These are phyloP conservation scores for Lichtheimia ramosa DNA, from an alignment of 371 early-diverging fungal genomes.

Conservation along the genomic window DNA sequence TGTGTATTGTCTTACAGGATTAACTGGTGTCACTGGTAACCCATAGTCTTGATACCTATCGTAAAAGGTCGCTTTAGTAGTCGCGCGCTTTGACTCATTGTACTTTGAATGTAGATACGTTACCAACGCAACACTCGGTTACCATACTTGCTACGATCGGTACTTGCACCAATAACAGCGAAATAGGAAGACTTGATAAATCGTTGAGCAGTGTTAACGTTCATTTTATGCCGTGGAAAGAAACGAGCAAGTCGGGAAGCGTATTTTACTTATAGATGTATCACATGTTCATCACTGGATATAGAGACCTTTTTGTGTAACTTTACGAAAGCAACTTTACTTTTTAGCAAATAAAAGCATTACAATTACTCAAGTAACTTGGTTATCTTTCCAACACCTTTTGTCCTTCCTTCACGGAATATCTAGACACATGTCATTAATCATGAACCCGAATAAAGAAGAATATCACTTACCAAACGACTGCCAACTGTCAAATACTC, in stretches of 20 bases:
- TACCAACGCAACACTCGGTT: slow-evolving; percentile 79
- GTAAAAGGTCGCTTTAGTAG: too few relatives aligned
- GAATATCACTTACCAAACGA: slow-evolving; percentile 55
- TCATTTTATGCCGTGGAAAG: slow-evolving; percentile 3
- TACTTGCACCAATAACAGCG: slow-evolving; percentile 79
- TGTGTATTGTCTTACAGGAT: slow-evolving; percentile 38
- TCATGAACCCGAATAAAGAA: background rate
- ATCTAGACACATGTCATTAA: slow-evolving; percentile 31
- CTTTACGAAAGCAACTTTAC: too few relatives aligned
- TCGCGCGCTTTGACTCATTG: too few relatives aligned
- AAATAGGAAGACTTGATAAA: slow-evolving; percentile 44
- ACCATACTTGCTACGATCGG: slow-evolving; percentile 73
- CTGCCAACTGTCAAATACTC: slow-evolving; percentile 81
- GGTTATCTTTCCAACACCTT: slow-evolving; percentile 89
- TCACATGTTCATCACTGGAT: too few relatives aligned
- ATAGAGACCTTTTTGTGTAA: too few relatives aligned
- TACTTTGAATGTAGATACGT: background rate
- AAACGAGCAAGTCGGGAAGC: too few relatives aligned
- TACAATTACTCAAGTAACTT: slow-evolving; percentile 4
- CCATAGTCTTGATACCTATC: slow-evolving; percentile 39
- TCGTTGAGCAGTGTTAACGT: slow-evolving; percentile 17
- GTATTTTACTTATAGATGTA: too few relatives aligned
- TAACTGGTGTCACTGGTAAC: slow-evolving; percentile 47
- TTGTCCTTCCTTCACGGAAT: slow-evolving; percentile 88
- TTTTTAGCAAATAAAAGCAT: too few relatives aligned